A percentile compares a stretch with the other conserved stretches of the same genome.
Conservation (phyloP, 495 filamentous ascomycete genomes). For the Margaritispora aquatica region DNA sequence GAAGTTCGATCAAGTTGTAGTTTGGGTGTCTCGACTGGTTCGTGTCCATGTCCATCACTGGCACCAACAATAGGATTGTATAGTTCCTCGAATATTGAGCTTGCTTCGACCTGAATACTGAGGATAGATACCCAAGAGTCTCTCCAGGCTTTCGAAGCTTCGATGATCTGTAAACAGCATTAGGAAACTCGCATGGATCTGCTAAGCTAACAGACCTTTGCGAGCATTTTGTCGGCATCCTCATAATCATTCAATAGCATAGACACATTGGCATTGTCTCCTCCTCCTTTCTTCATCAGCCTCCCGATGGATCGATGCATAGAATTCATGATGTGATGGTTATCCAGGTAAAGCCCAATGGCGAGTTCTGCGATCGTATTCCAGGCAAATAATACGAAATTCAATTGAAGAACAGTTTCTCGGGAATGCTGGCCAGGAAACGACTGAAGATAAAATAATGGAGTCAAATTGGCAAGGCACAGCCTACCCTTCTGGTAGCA, state of each 20-base stretch:
- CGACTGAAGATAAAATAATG: neutral
- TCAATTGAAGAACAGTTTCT: no score
- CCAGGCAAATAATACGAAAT: neutral
- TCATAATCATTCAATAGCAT: slow-evolving; percentile 77
- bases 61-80: slow-evolving; percentile 76
- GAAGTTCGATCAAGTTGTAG: slow-evolving; percentile 59
- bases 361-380: no score
- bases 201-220: slow-evolving; percentile 44
- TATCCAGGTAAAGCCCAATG: no score
- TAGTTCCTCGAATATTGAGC: slow-evolving; percentile 66
- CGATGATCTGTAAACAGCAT: slow-evolving; percentile 60
- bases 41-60: slow-evolving; percentile 38
- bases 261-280: slow-evolving; percentile 72
- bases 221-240: slow-evolving; percentile 72
- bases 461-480: neutral
- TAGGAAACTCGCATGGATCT: neutral
- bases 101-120: slow-evolving; percentile 60
- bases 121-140: slow-evolving; percentile 79
- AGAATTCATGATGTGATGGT: slow-evolving; percentile 65
- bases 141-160: slow-evolving; percentile 74
- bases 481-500: neutral
- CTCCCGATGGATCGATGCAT: slow-evolving; percentile 72
- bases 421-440: neutral
- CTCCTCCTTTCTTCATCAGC: slow-evolving; percentile 59
- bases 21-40: slow-evolving; percentile 55